Evolutionary conservation across 1,284 basidiomycete species (phyloP).

Genomic region (Puccinia novopanici): DNA sequence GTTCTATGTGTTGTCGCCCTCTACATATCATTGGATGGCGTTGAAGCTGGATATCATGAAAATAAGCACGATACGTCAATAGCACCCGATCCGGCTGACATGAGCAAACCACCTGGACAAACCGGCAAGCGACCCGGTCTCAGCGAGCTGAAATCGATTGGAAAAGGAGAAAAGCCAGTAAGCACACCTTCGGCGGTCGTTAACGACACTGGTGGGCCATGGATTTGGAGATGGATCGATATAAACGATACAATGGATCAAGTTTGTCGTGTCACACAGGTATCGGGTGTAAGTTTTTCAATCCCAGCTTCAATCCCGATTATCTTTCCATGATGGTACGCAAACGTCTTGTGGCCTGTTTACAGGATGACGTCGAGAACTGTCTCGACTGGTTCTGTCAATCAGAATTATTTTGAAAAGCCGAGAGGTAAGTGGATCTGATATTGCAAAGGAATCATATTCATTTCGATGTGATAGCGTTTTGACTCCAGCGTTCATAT

Average conservation of each 20-base stretch:
- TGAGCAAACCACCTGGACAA: neutral
- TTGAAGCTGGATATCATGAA: constrained; percentile 45
- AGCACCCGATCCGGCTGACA: neutral
- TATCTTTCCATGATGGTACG: neutral
- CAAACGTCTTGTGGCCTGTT: constrained; percentile 6
- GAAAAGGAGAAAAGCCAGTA: neutral
- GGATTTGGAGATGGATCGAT: constrained; percentile 44
- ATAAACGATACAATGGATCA: constrained; percentile 44
- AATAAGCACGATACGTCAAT: neutral
- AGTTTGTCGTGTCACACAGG: constrained; percentile 25
- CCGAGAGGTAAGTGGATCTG: neutral
- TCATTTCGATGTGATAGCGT: neutral
- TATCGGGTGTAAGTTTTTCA: constrained; percentile 34
- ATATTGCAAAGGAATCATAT: neutral
- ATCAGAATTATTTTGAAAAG: constrained; percentile 31
- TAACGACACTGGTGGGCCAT: constrained; percentile 5
- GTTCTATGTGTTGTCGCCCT: constrained; percentile 48
- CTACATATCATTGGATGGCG: constrained; percentile 34
- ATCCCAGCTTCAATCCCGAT: neutral
- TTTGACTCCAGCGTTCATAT: neutral
- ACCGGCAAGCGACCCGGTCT: neutral
- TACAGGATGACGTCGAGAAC: constrained; percentile 23
- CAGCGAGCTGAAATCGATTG: neutral
- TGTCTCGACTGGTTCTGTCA: constrained; percentile 35
- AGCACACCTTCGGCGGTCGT: neutral